Conservation (phyloP, 805 yeast species). For the Naumovozyma dairenensis region DNA sequence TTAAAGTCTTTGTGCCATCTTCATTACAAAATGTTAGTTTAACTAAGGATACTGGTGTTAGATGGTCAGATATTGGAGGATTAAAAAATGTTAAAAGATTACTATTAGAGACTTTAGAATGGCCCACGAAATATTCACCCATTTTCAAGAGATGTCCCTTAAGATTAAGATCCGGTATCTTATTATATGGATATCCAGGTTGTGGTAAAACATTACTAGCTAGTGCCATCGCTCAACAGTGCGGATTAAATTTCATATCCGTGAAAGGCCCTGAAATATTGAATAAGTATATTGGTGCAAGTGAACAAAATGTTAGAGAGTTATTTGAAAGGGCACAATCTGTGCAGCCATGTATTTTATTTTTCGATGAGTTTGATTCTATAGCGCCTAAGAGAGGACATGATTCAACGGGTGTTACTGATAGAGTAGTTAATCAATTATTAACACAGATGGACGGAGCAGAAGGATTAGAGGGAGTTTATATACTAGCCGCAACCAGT, state of each 20-base stretch:
- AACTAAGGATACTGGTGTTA: slow-evolving; percentile 48
- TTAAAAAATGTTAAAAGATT: slow-evolving; percentile 63
- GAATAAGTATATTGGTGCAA: slow-evolving; percentile 93
- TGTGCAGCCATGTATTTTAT: slow-evolving; percentile 85
- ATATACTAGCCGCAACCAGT: slow-evolving; percentile 91
- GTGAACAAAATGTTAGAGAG: slow-evolving; percentile 90
- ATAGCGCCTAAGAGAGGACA: slow-evolving; percentile 98
- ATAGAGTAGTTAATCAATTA: slow-evolving; percentile 93
- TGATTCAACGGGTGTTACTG: slow-evolving; percentile 96
- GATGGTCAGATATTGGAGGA: slow-evolving; percentile 90
- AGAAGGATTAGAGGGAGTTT: slow-evolving; percentile 93
- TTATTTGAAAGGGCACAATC: slow-evolving; percentile 89
- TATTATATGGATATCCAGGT: slow-evolving; percentile 93
- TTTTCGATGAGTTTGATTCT: slow-evolving; percentile 93
- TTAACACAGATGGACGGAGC: slow-evolving; percentile 99
- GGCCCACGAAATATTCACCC: slow-evolving; percentile 96
- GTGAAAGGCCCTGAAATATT: slow-evolving; percentile 93
- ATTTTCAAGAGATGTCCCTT: slow-evolving; percentile 85
- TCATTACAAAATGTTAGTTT: slow-evolving; percentile 78
- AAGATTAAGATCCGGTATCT: slow-evolving; percentile 77
- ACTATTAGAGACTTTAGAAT: slow-evolving; percentile 79
- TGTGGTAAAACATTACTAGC: slow-evolving; percentile 94
- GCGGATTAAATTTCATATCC: slow-evolving; percentile 87
- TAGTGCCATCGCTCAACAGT: slow-evolving; percentile 85
- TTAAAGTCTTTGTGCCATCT: slow-evolving; percentile 68